phyloP scores from a whole-genome alignment of 1,284 basidiomycete species.

The Ceratobasidium sp. region DNA sequence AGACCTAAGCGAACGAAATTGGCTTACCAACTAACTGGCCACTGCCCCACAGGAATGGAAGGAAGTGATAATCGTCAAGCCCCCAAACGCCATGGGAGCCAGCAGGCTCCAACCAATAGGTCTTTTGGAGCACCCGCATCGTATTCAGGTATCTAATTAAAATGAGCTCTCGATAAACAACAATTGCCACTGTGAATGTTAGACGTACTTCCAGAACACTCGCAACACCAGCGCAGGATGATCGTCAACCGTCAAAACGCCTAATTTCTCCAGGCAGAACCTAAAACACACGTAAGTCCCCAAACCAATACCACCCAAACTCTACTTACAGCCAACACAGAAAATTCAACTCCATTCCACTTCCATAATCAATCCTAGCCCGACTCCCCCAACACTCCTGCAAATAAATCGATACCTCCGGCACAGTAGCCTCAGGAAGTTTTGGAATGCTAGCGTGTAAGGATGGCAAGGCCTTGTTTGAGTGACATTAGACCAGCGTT shows the following conservation, averaged over 20 bases:
- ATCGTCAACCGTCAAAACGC: slow-evolving; percentile 73
- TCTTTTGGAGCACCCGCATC: slow-evolving; percentile 91
- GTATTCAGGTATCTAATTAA: slow-evolving; percentile 80
- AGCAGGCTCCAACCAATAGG: slow-evolving; percentile 98
- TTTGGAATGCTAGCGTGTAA: slow-evolving; percentile 69
- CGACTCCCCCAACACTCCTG: slow-evolving; percentile 91
- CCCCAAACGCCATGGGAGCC: slow-evolving; percentile 99
- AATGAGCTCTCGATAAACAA: too few relatives aligned
- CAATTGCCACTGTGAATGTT: too few relatives aligned
- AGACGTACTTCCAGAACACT: slow-evolving; percentile 86
- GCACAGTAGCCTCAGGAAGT: slow-evolving; percentile 66
- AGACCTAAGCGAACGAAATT: not conserved
- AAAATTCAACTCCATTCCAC: slow-evolving; percentile 99
- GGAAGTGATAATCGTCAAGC: slow-evolving; percentile 96
- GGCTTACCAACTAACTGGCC: slow-evolving; percentile 78
- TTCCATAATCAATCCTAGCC: slow-evolving; percentile 95
- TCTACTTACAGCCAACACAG: slow-evolving; percentile 90
- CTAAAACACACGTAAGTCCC: slow-evolving; percentile 58
- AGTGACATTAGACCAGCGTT: slow-evolving; percentile 46
- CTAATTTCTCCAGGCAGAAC: slow-evolving; percentile 82
- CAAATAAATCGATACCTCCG: slow-evolving; percentile 84
- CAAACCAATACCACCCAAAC: too few relatives aligned
- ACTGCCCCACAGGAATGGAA: slow-evolving; percentile 92
- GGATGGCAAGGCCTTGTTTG: slow-evolving; percentile 53
- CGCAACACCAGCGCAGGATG: slow-evolving; percentile 81